These are phyloP conservation scores for Citrus hindsii DNA, from an alignment of 345 rosid species.

Conservation along the genomic window DNA sequence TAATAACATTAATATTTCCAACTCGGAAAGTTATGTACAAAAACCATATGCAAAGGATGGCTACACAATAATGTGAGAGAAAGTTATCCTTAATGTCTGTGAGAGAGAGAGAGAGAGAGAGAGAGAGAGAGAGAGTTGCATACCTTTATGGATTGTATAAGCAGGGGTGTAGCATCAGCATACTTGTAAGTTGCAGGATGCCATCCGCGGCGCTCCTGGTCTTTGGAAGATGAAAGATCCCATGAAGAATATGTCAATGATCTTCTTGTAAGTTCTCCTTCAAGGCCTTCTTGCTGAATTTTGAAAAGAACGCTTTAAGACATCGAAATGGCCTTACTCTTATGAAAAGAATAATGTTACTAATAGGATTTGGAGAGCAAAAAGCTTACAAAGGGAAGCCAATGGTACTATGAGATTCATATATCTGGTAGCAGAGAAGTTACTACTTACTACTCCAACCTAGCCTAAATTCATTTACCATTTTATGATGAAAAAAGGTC, in stretches of 20 bases:
- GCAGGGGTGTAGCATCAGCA: constrained; percentile 71
- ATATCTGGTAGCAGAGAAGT: not conserved
- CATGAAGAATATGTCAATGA: constrained; percentile 77
- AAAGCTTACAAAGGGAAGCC: not conserved
- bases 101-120: not conserved
- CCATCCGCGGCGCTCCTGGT: constrained; percentile 86
- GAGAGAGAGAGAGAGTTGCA: not conserved
- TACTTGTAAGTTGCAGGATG: constrained; percentile 82
- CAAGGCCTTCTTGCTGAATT: constrained; percentile 76
- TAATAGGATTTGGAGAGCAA: not conserved
- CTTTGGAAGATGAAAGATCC: constrained; percentile 80
- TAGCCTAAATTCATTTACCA: not conserved
- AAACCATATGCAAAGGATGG: not conserved
- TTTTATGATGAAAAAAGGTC: not conserved
- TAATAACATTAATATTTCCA: not conserved
- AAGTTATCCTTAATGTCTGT: not conserved
- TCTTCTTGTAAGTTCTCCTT: constrained; percentile 72
- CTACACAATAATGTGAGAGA: not conserved
- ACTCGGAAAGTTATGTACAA: not conserved
- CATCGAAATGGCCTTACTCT: not conserved
- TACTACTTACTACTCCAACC: not conserved
- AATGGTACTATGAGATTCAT: not conserved
- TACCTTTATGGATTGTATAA: constrained; percentile 82
- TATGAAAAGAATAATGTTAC: not conserved
- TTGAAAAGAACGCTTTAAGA: constrained; percentile 3